These are phyloP conservation scores for Ophiostoma tasmaniense DNA, from an alignment of 2,329 filamentous ascomycete genomes.

Conservation along the genomic window DNA sequence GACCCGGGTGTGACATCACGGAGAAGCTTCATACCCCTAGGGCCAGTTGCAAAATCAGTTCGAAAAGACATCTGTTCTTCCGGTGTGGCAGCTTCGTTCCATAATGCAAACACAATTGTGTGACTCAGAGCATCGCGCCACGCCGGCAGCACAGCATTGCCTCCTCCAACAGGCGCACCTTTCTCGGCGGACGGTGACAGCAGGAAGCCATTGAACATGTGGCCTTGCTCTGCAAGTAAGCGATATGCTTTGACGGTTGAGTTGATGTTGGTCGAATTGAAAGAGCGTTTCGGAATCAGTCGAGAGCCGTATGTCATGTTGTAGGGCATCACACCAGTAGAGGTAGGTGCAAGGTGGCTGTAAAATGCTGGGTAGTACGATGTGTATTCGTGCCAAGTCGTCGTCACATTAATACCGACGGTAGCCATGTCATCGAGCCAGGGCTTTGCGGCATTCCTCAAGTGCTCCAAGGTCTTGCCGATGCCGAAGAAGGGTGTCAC, in stretches of 20 bases:
- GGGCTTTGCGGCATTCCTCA: neutral
- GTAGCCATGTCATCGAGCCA: neutral
- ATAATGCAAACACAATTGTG: slow-evolving; percentile 29
- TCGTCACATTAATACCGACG: neutral
- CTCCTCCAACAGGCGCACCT: slow-evolving; percentile 9
- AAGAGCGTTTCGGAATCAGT: neutral
- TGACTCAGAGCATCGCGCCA: slow-evolving; percentile 24
- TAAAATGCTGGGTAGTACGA: neutral
- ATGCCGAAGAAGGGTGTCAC: neutral
- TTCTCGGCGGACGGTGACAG: neutral
- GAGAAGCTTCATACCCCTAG: neutral
- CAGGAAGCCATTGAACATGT: neutral
- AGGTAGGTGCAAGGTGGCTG: neutral
- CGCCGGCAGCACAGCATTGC: slow-evolving; percentile 17
- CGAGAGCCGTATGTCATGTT: neutral
- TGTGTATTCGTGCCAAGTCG: neutral
- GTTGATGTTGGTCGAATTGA: neutral
- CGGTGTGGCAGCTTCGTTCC: neutral
- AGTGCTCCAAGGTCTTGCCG: neutral
- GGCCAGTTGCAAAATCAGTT: neutral
- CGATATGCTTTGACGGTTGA: neutral
- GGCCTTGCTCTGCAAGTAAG: neutral
- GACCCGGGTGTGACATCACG: neutral
- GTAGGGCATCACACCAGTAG: neutral
- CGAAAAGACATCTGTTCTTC: neutral